A percentile compares a stretch with the other conserved stretches of the same genome.
Conservation (phyloP, 2,329 filamentous ascomycete species). For the Paecilomyces variotii region DNA sequence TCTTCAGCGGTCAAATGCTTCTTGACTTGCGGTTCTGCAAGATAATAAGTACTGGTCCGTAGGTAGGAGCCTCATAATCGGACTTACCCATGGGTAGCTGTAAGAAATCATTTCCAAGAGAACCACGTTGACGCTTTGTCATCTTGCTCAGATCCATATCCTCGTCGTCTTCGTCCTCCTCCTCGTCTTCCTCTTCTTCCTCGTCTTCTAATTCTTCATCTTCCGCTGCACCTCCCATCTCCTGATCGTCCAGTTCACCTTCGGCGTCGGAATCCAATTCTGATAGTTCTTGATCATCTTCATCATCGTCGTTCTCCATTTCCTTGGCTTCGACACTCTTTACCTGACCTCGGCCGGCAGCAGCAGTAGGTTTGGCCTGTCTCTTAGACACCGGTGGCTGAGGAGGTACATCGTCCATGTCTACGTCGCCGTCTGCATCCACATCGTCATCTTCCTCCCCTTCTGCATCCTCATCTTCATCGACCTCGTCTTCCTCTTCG, state of each 20-base stretch:
- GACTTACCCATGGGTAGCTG: slow-evolving; percentile 49
- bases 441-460: slow-evolving; percentile 26
- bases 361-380: slow-evolving; percentile 27
- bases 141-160: slow-evolving; percentile 55
- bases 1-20: slow-evolving; percentile 67
- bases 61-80: not conserved
- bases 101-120: slow-evolving; percentile 45
- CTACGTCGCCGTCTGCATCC: slow-evolving; percentile 29
- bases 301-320: slow-evolving; percentile 43
- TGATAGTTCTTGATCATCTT: slow-evolving; percentile 43
- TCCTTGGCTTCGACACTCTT: slow-evolving; percentile 42
- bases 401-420: slow-evolving; percentile 40
- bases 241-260: slow-evolving; percentile 42
- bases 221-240: slow-evolving; percentile 24
- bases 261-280: slow-evolving; percentile 40
- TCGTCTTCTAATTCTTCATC: slow-evolving; percentile 27
- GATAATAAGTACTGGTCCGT: slow-evolving; percentile 10
- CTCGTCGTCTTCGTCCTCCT: slow-evolving; percentile 36
- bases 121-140: slow-evolving; percentile 60
- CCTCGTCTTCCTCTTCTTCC: slow-evolving; percentile 34
- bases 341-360: slow-evolving; percentile 27
- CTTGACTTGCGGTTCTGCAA: slow-evolving; percentile 59
- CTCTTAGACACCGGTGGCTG: slow-evolving; percentile 29
- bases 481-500: slow-evolving; percentile 30
- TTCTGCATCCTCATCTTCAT: slow-evolving; percentile 23